Evolutionary conservation across 108 stramenopile genomes (phyloP), one percentile per base, ranked within the genome.

Genomic region (Aurantiochytrium sp.): DNA sequence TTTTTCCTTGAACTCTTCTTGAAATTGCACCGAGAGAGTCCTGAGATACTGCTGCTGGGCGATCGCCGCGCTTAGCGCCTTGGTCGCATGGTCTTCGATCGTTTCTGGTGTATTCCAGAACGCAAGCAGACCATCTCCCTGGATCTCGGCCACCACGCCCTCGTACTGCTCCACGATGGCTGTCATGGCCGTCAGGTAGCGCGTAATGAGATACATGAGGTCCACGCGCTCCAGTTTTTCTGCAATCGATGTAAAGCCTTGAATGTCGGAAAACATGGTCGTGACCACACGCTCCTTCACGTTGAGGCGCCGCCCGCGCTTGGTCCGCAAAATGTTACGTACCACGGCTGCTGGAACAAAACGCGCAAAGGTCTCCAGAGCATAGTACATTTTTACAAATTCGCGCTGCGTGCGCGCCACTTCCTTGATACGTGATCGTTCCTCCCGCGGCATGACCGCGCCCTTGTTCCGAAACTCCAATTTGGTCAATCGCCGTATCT

Each of bases 141-240:
- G 76, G 49, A 83, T 83, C 51, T 83, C 76, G 49, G 76, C 76
- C 28, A 83, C 76, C 14, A 53, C 76, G n/a, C 76, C 76, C 28
- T 83, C 76, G 28, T 83, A 83, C 49, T 47, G 49, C 28, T 83
- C 76, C 3, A 83, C 76, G 4, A 83, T 83, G 19, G 76, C 45
- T 53, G 76, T 83, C 76, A 83, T 83, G 45, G 76, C 76, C 25
- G 49, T 83, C 49, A 83, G 51, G 51, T 83, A 83, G 19, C 51
- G 45, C 25, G 76, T 83, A 45, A 83, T 83, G 10, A 83, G 51
- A 23, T 83, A 83, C 76, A 83, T 83, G 16, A 83, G 76, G 28
- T 83, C 76, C 28, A 53, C 51, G n/a, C 45, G 49, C 76, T 83
- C 76, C 18, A 83, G 76, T 53, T 83, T 53, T 23, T 83, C 76